These are phyloP conservation scores for Triticum dicoccoides DNA, from an alignment of 176 grass and related monocot genomes.

Conservation along the genomic window DNA sequence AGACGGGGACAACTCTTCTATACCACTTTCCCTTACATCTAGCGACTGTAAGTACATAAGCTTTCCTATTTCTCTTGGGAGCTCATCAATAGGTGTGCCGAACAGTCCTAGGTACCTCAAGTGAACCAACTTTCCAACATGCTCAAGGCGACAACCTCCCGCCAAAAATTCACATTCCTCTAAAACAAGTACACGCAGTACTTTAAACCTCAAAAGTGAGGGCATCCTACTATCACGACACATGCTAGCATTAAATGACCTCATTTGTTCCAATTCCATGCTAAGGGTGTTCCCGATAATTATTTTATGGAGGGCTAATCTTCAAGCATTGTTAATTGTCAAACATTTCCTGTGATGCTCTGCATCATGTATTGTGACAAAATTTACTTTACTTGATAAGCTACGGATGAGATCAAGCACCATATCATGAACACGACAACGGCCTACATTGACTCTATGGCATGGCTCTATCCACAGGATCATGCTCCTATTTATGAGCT, in stretches of 20 bases:
- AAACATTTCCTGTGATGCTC: too few species aligned
- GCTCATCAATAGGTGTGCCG: not conserved
- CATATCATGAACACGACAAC: not conserved
- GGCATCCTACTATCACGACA: not conserved
- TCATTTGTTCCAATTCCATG: not conserved
- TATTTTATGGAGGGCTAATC: not conserved
- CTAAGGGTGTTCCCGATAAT: not conserved
- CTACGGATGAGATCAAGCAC: not conserved
- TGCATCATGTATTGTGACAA: not conserved
- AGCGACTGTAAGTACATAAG: not conserved
- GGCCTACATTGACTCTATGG: not conserved
- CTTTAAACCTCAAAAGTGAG: not conserved
- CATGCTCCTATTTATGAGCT: not conserved
- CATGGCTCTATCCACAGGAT: not conserved
- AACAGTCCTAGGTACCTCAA: not conserved
- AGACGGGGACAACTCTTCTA: not conserved
- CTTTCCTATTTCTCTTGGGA: not conserved
- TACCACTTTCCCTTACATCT: not conserved
- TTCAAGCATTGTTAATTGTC: not conserved
- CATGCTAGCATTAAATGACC: not conserved
- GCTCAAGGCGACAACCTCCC: not conserved
- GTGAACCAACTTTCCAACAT: not conserved
- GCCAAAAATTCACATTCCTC: not conserved
- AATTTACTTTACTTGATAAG: not conserved
- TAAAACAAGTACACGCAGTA: not conserved